Base-by-base conservation (phyloP, 2,329 filamentous ascomycete species). In the Grosmannia serpens region DNA sequence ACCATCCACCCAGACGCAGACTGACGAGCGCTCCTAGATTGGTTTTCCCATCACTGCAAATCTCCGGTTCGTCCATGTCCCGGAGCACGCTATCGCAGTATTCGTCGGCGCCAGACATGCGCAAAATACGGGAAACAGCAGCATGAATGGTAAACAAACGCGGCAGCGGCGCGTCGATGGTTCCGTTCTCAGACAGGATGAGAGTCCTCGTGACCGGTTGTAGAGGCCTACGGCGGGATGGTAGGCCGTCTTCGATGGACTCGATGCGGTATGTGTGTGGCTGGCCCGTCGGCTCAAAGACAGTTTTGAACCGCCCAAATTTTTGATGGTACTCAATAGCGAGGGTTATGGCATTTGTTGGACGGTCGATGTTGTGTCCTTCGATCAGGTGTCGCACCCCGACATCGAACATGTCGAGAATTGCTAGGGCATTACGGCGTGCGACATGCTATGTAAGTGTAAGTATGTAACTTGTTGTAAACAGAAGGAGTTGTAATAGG, bases 361-460 rank as follows among this genome's bases (percentile, higher is more conserved):
- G 49, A 9, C 56, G 49, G 27, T 58, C 56, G n/a, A 58, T 53
- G n/a, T 53, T 41, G 1, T 22, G 7, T 15, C 56, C 56, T 31
- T 53, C 56, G 22, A 53, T 46, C 5, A 58, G 26, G 38, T 58
- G 49, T 2, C 49, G 38, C n/a, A 58, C 49, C 4, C 56, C 56
- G 11, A 33, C 26, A 47, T 58, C 56, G 46, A 58, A 58, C 56
- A 58, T 58, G 24, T 58, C 50, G 5, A 58, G 35, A n/a, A 58
- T 44, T 11, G 44, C 46, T 9, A 58, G 49, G 9, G 56, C 56
- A 57, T 41, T 57, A 17, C 55, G 35, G 1, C 46, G 46, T 26
- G 55, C 55, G 6, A 44, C 38, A 13, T 44, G 38, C 38, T 44
- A 44, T 44, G 2, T 13, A 20, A 44, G 5, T 44, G 38, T 44